These are phyloP conservation scores for Sicyos baderoa DNA, from an alignment of 306 rosid genomes.

Conservation along the genomic window DNA sequence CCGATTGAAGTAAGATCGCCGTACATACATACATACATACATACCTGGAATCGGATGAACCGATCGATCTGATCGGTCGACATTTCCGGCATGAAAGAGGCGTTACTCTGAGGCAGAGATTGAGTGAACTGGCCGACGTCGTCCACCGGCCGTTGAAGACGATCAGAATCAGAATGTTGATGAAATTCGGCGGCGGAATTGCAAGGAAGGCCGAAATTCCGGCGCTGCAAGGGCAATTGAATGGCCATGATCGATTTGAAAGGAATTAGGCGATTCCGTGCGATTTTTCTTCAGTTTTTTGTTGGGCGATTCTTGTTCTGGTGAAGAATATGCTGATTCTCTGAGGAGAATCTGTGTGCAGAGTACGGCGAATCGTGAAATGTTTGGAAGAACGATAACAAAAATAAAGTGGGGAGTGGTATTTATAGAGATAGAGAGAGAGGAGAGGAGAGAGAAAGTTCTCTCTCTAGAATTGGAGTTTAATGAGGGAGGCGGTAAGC, in stretches of 20 bases:
- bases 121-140: background rate
- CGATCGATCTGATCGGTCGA: slow-evolving; percentile 39
- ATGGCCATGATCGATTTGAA: no score
- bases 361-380: background rate
- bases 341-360: no score
- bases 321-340: background rate
- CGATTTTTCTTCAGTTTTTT: no score
- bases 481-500: background rate
- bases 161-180: background rate
- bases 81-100: slow-evolving; percentile 28
- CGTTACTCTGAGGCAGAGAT: slow-evolving; percentile 3
- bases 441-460: background rate
- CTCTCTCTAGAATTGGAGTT: slow-evolving; percentile 1
- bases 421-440: background rate
- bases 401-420: background rate
- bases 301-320: no score
- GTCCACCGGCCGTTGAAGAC: background rate
- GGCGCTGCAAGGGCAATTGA: background rate
- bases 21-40: background rate
- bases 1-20: background rate
- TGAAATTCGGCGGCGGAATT: background rate
- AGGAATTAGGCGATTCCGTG: no score
- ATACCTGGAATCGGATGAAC: slow-evolving; percentile 41
- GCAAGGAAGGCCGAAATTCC: background rate
- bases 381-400: background rate